A percentile compares a stretch with the other conserved stretches of the same genome.
phyloP scores from a whole-genome alignment of 208 protist species.

The Leishmania arabica region DNA sequence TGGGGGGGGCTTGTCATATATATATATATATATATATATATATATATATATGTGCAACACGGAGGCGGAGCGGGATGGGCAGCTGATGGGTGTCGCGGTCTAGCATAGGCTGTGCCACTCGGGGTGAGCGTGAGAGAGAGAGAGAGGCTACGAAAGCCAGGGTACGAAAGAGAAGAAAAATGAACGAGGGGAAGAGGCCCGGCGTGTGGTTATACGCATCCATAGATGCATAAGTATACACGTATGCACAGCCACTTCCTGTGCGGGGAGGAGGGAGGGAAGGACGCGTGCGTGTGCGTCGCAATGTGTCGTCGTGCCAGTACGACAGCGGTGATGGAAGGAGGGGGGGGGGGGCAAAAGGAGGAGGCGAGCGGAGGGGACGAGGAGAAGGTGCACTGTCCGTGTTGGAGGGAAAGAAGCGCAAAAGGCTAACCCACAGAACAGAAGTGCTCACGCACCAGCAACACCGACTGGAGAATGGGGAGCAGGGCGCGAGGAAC shows the following conservation, averaged over 20 bases:
- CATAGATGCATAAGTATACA: background rate
- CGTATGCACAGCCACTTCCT: background rate
- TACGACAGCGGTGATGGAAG: background rate
- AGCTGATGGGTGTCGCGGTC: background rate
- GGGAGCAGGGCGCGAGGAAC: too few species aligned
- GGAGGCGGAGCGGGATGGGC: background rate
- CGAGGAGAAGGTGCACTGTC: background rate
- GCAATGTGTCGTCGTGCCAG: background rate
- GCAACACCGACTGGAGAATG: too few species aligned
- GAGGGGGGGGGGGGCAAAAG: background rate
- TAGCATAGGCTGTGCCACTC: background rate
- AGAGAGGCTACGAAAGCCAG: background rate
- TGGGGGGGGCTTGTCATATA: too few species aligned
- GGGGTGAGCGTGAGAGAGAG: background rate
- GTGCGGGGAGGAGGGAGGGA: background rate
- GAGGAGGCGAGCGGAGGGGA: background rate
- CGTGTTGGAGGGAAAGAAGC: background rate
- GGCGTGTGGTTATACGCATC: background rate
- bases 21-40: background rate
- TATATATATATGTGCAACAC: background rate
- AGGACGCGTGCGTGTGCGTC: background rate
- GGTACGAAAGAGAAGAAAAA: background rate
- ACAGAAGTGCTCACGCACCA: too few species aligned
- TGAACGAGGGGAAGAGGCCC: background rate
- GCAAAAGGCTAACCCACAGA: background rate